A percentile compares a stretch with the other conserved stretches of the same genome.
These are phyloP conservation scores for Centaurea solstitialis DNA, from an alignment of 129 eudicot genomes.

Conservation along the genomic window DNA sequence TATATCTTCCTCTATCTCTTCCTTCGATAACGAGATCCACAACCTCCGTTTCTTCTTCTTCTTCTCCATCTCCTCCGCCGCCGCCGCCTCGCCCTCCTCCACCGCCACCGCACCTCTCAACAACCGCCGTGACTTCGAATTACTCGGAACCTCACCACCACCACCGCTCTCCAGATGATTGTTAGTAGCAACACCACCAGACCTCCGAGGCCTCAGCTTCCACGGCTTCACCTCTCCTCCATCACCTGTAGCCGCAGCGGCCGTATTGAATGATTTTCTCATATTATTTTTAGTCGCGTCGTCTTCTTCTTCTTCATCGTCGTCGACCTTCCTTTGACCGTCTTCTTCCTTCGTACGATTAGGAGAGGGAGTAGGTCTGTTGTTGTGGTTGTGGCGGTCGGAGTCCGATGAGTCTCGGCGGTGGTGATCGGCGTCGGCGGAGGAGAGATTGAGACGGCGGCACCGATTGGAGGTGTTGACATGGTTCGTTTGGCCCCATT, in stretches of 20 bases:
- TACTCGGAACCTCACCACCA: no score
- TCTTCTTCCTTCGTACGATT: not conserved
- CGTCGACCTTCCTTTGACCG: not conserved
- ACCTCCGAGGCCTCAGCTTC: constrained; percentile 31
- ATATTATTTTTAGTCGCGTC: no score
- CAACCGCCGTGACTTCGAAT: no score
- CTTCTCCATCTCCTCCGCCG: not conserved
- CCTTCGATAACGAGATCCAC: constrained; percentile 68
- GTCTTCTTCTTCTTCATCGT: no score
- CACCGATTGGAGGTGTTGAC: constrained; percentile 12
- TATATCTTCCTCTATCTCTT: constrained; percentile 69
- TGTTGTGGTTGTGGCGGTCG: not conserved
- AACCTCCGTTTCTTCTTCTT: constrained; percentile 17
- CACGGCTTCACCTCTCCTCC: constrained; percentile 31
- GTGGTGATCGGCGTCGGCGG: no score
- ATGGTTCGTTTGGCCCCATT: constrained; percentile 38
- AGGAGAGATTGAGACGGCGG: not conserved
- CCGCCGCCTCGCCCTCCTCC: not conserved
- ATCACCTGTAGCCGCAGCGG: not conserved
- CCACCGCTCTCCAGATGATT: no score
- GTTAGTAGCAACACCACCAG: no score
- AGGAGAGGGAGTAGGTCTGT: no score
- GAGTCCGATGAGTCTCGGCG: not conserved
- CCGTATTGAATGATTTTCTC: no score
- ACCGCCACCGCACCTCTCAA: no score